phyloP scores from a whole-genome alignment of 2,329 filamentous ascomycete species.

The Didymella segeticola region DNA sequence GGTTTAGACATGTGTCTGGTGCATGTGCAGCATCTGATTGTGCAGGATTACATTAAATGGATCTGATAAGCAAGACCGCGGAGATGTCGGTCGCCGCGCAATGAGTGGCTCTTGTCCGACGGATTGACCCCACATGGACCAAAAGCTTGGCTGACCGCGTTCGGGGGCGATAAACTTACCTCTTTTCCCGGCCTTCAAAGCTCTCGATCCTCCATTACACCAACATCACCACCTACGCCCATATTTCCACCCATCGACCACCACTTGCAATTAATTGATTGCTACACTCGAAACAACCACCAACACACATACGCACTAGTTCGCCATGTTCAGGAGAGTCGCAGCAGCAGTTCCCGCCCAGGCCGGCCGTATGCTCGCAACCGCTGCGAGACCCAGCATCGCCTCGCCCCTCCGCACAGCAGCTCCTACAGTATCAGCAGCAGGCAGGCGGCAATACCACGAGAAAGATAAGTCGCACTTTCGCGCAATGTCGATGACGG shows the following conservation, averaged over 20 bases:
- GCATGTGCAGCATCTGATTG: constrained; percentile 1
- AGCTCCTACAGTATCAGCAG: constrained; percentile 50
- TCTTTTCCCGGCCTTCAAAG: constrained; percentile 20
- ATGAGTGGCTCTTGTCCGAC: constrained; percentile 30
- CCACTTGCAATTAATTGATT: constrained; percentile 21
- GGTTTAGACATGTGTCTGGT: background rate
- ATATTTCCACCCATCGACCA: constrained; percentile 19
- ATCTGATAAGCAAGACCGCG: constrained; percentile 30
- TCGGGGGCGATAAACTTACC: constrained; percentile 28
- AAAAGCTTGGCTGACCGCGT: constrained; percentile 24
- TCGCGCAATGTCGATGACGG: constrained; percentile 5
- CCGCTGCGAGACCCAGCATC: constrained; percentile 58
- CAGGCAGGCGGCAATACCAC: constrained; percentile 63
- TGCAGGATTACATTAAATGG: constrained; percentile 11
- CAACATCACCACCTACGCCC: constrained; percentile 30
- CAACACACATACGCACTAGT: constrained; percentile 19
- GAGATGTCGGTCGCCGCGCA: constrained; percentile 20
- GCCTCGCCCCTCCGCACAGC: constrained; percentile 54
- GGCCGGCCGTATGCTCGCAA: constrained; percentile 58
- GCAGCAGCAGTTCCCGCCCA: constrained; percentile 61
- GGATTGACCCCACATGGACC: constrained; percentile 19
- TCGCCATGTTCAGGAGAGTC: constrained; percentile 65
- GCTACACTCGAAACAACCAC: constrained; percentile 6
- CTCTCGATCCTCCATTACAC: constrained; percentile 11
- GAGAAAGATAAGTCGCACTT: constrained; percentile 65